A percentile compares a stretch with the other conserved stretches of the same genome.
Evolutionary conservation across 306 rosid species (phyloP).

Genomic region (Trifolium dubium): DNA sequence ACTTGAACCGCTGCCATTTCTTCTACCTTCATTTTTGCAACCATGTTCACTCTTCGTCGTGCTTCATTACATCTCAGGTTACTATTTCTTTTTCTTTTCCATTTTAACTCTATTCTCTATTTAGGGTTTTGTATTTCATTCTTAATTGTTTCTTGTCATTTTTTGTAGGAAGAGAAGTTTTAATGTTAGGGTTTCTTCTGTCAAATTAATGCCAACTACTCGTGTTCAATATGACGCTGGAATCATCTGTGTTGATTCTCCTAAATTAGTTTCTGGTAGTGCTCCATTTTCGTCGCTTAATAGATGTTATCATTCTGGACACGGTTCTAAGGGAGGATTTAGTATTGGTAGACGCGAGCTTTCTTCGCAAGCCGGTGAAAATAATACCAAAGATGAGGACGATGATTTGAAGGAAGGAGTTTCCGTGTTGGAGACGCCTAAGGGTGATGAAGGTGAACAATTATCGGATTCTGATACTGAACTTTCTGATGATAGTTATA

Average conservation of each 20-base stretch:
- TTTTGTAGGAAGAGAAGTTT: conserved; percentile 52
- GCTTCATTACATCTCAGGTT: conserved; percentile 74
- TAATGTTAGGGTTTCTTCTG: conserved; percentile 49
- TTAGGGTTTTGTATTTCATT: conserved; percentile 4
- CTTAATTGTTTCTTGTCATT: conserved; percentile 10
- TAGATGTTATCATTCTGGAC: conserved; percentile 43
- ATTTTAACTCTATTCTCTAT: background rate
- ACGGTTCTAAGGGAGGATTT: conserved; percentile 42
- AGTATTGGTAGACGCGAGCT: conserved; percentile 45
- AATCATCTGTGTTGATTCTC: conserved; percentile 36
- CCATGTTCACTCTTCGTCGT: conserved; percentile 91
- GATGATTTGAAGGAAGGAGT: conserved; percentile 76
- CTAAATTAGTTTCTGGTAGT: background rate
- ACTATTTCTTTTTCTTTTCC: background rate
- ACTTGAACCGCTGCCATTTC: background rate
- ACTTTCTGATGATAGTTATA: no score
- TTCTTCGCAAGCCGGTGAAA: conserved; percentile 76
- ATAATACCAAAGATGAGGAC: conserved; percentile 62
- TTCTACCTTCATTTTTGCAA: background rate
- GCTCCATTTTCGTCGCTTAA: conserved; percentile 26
- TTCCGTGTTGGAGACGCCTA: conserved; percentile 64
- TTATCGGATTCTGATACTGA: conserved; percentile 39
- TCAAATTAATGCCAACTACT: conserved; percentile 44
- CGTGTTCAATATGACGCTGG: conserved; percentile 39
- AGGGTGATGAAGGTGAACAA: conserved; percentile 37